Conservation (phyloP, 345 rosid genomes). For the Gossypium arboreum region DNA sequence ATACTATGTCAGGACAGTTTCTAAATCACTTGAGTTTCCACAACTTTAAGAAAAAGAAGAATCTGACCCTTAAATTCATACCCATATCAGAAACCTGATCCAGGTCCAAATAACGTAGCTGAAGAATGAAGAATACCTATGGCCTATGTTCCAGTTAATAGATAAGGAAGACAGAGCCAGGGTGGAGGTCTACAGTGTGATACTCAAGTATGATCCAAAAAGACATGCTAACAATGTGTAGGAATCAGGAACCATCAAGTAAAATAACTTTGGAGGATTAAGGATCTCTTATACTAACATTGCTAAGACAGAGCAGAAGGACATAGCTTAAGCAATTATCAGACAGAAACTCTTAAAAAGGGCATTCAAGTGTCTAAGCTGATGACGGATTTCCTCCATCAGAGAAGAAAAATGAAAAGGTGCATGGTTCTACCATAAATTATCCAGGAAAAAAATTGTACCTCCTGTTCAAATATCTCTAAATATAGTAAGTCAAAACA, state of each 20-base stretch:
- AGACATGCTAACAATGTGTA: not conserved
- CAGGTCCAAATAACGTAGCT: not conserved
- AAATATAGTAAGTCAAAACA: not conserved
- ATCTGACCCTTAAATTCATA: not conserved
- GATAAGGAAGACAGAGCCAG: conserved; percentile 14
- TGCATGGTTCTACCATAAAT: not conserved
- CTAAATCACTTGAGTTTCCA: not conserved
- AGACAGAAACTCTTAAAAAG: not conserved
- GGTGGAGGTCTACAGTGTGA: conserved; percentile 21
- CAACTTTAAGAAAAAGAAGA: not conserved
- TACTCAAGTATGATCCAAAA: conserved; percentile 21
- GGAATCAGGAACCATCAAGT: not conserved
- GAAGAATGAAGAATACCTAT: not conserved
- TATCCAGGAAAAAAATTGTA: not conserved
- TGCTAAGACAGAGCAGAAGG: not conserved
- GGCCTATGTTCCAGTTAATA: not conserved
- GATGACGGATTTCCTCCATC: not conserved
- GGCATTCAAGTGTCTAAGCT: not conserved
- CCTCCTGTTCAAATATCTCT: not conserved
- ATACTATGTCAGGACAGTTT: not conserved
- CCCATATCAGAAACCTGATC: not conserved
- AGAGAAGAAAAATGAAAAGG: conserved; percentile 5
- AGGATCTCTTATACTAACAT: not conserved
- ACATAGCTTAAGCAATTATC: not conserved
- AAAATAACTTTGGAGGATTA: not conserved